These are phyloP conservation scores for Trametes sp. DNA, from an alignment of 1,284 basidiomycete genomes.

Conservation along the genomic window DNA sequence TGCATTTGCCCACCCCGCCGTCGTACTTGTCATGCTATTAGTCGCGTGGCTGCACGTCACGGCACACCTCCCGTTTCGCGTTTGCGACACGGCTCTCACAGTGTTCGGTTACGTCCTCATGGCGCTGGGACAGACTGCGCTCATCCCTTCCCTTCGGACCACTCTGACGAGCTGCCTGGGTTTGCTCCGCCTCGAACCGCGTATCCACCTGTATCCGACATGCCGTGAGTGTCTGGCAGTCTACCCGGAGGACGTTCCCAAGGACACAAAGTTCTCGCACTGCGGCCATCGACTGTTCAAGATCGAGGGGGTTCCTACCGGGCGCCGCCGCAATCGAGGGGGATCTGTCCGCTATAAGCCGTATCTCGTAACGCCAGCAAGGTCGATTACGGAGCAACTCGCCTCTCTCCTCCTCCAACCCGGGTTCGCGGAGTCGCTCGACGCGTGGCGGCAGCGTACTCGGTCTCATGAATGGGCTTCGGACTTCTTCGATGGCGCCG, in stretches of 20 bases:
- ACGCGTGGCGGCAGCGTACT: conserved; percentile 26
- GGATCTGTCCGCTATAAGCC: neutral
- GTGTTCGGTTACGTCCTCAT: conserved; percentile 6
- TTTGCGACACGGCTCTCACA: conserved; percentile 12
- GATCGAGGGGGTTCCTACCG: neutral
- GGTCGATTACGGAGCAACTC: conserved; percentile 25
- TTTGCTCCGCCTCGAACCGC: conserved; percentile 14
- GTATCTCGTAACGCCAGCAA: conserved; percentile 14
- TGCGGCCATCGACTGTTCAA: conserved; percentile 23
- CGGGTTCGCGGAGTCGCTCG: conserved; percentile 31
- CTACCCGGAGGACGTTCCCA: conserved; percentile 10
- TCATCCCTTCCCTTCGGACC: conserved; percentile 3
- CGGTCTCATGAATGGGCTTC: conserved; percentile 1
- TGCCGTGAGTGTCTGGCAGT: conserved; percentile 25
- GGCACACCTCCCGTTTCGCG: conserved; percentile 19
- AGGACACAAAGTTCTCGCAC: neutral
- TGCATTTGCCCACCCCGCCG: conserved; percentile 11
- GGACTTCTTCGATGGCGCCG: neutral
- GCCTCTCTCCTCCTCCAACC: conserved; percentile 26
- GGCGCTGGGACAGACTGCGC: neutral
- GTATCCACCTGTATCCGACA: conserved; percentile 14
- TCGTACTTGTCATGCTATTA: conserved; percentile 16
- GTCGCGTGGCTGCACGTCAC: conserved; percentile 28
- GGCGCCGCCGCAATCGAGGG: neutral
- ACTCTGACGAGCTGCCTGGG: conserved; percentile 12